Conservation (phyloP, 148 eudicot genomes). For the Diospyros lotus region DNA sequence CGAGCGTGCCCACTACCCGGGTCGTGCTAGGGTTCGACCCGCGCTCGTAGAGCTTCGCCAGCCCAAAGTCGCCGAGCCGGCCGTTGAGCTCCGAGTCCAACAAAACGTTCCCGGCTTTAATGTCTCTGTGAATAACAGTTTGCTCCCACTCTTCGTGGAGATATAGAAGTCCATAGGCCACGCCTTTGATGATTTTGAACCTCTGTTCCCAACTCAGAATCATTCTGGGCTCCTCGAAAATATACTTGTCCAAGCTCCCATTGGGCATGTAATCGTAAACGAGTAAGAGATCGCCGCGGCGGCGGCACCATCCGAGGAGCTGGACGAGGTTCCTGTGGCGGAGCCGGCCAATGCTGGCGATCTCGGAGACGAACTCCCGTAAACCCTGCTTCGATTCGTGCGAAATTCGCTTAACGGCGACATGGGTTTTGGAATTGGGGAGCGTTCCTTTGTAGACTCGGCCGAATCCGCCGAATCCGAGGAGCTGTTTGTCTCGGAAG, state of each 20-base stretch:
- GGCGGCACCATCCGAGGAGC: conserved; percentile 73
- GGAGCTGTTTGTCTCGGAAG: conserved; percentile 50
- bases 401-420: conserved; percentile 69
- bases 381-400: conserved; percentile 73
- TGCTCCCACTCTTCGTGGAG: conserved; percentile 87
- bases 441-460: conserved; percentile 71
- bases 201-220: conserved; percentile 64
- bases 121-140: conserved; percentile 75
- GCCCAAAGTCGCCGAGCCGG: conserved; percentile 68
- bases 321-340: conserved; percentile 72
- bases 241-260: conserved; percentile 70
- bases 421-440: conserved; percentile 30
- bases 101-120: conserved; percentile 73
- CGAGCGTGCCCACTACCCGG: conserved; percentile 78
- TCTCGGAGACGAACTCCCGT: conserved; percentile 62
- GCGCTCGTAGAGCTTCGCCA: conserved; percentile 74
- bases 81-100: conserved; percentile 66
- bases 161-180: conserved; percentile 65
- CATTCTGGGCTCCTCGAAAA: conserved; percentile 37
- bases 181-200: conserved; percentile 69
- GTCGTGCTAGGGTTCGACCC: conserved; percentile 70
- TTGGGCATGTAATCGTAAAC: conserved; percentile 87
- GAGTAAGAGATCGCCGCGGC: conserved; percentile 56
- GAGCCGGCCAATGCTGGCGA: conserved; percentile 61
- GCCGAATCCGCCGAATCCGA: conserved; percentile 88